A percentile compares a stretch with the other conserved stretches of the same genome.
Conservation (phyloP, 768 basidiomycete species). For the Scleroderma citrinum region DNA sequence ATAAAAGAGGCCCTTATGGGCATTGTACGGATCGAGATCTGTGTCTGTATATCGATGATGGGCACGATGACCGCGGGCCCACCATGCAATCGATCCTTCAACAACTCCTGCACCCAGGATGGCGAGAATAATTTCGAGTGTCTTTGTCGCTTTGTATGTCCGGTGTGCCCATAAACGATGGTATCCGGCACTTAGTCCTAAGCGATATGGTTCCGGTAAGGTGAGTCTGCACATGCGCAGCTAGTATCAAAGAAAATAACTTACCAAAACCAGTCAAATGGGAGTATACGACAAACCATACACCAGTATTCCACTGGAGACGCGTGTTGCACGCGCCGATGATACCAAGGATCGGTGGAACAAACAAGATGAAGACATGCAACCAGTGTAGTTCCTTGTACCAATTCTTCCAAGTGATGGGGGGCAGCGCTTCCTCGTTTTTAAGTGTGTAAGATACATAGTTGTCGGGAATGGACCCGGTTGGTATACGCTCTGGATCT, state of each 20-base stretch:
- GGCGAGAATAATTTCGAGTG: constrained; percentile 80
- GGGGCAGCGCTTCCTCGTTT: constrained; percentile 56
- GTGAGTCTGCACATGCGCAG: neutral
- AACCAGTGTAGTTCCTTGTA: constrained; percentile 64
- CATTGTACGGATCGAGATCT: constrained; percentile 89
- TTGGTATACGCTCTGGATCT: constrained; percentile 5
- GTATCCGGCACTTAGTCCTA: constrained; percentile 83
- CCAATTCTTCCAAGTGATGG: constrained; percentile 50
- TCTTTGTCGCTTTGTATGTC: constrained; percentile 80
- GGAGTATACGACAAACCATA: constrained; percentile 57
- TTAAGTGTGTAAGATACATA: constrained; percentile 65
- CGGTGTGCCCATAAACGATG: constrained; percentile 95
- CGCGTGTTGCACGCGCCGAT: constrained; percentile 60
- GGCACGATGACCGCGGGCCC: constrained; percentile 91
- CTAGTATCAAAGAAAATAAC: constrained; percentile 18
- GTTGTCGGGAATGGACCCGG: constrained; percentile 54
- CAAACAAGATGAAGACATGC: constrained; percentile 56
- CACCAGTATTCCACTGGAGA: constrained; percentile 59
- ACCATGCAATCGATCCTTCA: constrained; percentile 95
- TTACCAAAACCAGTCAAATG: constrained; percentile 70
- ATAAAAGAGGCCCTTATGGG: constrained; percentile 77
- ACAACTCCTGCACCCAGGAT: constrained; percentile 83
- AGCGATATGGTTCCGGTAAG: neutral
- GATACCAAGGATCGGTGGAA: constrained; percentile 64
- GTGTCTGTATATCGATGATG: constrained; percentile 95